Evolutionary conservation across 176 grass and related monocot genomes (phyloP).

Genomic region (Saccharum spontaneum): DNA sequence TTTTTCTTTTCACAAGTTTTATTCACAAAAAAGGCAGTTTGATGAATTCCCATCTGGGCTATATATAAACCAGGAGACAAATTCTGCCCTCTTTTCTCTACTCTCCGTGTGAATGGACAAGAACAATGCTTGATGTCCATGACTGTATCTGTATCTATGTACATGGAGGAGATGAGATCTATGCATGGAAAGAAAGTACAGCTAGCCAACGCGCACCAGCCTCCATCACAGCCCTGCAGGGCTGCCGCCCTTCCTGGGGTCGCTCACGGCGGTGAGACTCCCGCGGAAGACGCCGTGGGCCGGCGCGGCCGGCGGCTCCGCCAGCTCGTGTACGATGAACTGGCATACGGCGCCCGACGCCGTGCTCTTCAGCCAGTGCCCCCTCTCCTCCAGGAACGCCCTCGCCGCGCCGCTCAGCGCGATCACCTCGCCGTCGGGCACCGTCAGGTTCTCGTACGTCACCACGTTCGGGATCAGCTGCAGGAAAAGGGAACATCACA

Average conservation of each 20-base stretch:
- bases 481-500: not conserved
- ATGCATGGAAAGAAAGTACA: not conserved
- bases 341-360: slow-evolving; percentile 56
- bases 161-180: not conserved
- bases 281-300: slow-evolving; percentile 46
- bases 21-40: not conserved
- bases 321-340: slow-evolving; percentile 71
- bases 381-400: slow-evolving; percentile 54
- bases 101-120: not conserved
- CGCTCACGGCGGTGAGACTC: slow-evolving; percentile 82
- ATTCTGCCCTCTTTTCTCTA: not conserved
- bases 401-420: slow-evolving; percentile 35
- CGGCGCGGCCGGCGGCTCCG: not conserved
- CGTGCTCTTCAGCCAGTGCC: slow-evolving; percentile 43
- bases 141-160: not conserved
- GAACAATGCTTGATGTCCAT: not conserved
- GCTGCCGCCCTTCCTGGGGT: slow-evolving; percentile 77
- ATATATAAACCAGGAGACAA: not conserved
- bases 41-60: not conserved
- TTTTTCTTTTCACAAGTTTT: too few species aligned
- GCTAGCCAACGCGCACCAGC: not conserved
- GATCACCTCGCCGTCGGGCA: slow-evolving; percentile 55
- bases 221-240: slow-evolving; percentile 60
- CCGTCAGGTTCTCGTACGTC: slow-evolving; percentile 69
- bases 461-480: slow-evolving; percentile 81